These are phyloP conservation scores for Auriscalpium vulgare DNA, from an alignment of 768 basidiomycete genomes.

Conservation along the genomic window DNA sequence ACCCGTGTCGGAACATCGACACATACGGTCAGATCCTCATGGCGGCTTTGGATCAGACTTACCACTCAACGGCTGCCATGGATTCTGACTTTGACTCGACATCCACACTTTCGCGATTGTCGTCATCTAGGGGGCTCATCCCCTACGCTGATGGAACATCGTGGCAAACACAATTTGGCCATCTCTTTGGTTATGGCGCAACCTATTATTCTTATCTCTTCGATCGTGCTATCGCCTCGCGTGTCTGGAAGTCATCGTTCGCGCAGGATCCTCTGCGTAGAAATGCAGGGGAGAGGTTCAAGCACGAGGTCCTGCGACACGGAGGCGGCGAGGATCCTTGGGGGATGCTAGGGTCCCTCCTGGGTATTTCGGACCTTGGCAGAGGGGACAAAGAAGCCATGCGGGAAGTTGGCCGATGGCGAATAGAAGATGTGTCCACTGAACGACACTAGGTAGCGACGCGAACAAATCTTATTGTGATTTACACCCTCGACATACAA, in stretches of 20 bases:
- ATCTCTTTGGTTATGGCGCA: slow-evolving; percentile 93
- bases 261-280: slow-evolving; percentile 57
- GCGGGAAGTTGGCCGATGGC: slow-evolving; percentile 87
- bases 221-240: slow-evolving; percentile 89
- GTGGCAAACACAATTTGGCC: slow-evolving; percentile 94
- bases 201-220: slow-evolving; percentile 98
- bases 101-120: slow-evolving; percentile 46
- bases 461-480: too few species aligned
- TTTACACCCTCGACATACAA: too few species aligned
- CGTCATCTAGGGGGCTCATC: slow-evolving; percentile 66
- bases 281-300: slow-evolving; percentile 75
- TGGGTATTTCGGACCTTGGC: slow-evolving; percentile 57
- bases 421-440: slow-evolving; percentile 65
- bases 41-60: slow-evolving; percentile 80
- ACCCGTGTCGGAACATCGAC: slow-evolving; percentile 79
- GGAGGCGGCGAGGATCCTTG: slow-evolving; percentile 94
- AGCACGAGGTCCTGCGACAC: slow-evolving; percentile 60
- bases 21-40: slow-evolving; percentile 88
- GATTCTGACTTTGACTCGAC: slow-evolving; percentile 69
- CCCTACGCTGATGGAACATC: slow-evolving; percentile 80
- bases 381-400: slow-evolving; percentile 76
- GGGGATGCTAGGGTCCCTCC: slow-evolving; percentile 75
- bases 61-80: slow-evolving; percentile 66
- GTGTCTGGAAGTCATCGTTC: slow-evolving; percentile 82
- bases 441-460: slow-evolving; percentile 41